Conservation (phyloP, 768 basidiomycete species). For the Mycena capillaripes region DNA sequence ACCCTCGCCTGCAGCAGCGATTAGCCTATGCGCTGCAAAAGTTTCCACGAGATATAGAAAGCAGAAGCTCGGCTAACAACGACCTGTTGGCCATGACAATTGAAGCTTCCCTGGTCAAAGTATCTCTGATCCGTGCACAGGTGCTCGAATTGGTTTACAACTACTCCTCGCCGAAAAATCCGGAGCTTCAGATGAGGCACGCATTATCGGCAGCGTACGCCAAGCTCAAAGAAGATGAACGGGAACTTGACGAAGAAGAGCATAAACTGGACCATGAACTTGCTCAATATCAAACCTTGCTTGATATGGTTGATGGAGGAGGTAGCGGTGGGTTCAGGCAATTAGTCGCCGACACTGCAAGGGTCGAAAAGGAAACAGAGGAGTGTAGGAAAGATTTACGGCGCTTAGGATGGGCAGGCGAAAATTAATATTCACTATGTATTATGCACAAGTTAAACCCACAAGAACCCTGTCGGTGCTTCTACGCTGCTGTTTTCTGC, state of each 20-base stretch:
- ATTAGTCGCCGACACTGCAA: conserved; percentile 62
- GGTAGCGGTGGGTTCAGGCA: conserved; percentile 57
- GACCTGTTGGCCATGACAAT: conserved; percentile 60
- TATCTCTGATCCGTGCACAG: conserved; percentile 60
- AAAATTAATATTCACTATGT: conserved; percentile 26
- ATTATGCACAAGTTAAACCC: conserved; percentile 49
- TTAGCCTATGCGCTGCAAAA: conserved; percentile 45
- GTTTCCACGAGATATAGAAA: conserved; percentile 45
- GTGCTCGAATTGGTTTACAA: conserved; percentile 57
- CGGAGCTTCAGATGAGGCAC: conserved; percentile 44
- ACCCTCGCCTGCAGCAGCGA: conserved; percentile 47
- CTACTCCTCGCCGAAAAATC: conserved; percentile 40
- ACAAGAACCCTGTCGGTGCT: conserved; percentile 71
- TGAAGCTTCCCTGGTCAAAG: conserved; percentile 62
- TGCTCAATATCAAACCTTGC: conserved; percentile 56
- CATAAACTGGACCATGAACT: conserved; percentile 53
- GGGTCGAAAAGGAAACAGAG: conserved; percentile 62
- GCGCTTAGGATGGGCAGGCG: conserved; percentile 65
- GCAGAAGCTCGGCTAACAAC: conserved; percentile 49
- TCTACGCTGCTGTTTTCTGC: conserved; percentile 59
- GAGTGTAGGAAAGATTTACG: conserved; percentile 64
- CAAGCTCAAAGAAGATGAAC: conserved; percentile 52
- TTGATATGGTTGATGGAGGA: conserved; percentile 57
- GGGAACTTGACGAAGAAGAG: conserved; percentile 53
- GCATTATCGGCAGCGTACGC: conserved; percentile 51